phyloP scores from a whole-genome alignment of 164 flowering plant genomes.

The Magnolia kwangsiensis region DNA sequence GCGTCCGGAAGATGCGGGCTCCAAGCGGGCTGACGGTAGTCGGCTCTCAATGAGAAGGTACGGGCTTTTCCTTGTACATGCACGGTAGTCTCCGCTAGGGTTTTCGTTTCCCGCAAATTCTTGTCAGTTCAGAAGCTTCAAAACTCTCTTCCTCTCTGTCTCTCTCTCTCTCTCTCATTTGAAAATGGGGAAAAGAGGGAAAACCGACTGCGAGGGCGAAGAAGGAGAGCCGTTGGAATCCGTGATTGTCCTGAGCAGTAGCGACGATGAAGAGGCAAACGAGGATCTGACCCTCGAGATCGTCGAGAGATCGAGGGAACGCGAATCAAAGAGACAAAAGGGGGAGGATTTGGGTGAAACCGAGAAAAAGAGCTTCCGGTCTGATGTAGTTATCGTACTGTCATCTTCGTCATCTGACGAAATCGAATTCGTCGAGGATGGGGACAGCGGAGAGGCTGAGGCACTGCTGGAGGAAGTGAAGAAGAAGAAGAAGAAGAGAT shows the following conservation, averaged over 20 bases:
- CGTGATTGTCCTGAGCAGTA: constrained; percentile 22
- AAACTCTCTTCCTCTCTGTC: not conserved
- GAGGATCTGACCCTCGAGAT: constrained; percentile 60
- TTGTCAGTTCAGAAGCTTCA: not conserved
- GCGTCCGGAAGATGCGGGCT: too few species aligned
- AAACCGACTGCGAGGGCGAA: not conserved
- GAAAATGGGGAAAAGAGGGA: not conserved
- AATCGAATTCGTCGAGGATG: constrained; percentile 2
- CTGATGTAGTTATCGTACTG: constrained; percentile 8
- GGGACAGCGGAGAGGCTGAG: not conserved
- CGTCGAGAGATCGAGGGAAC: constrained; percentile 46
- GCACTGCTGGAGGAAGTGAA: not conserved
- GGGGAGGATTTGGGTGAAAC: constrained; percentile 7
- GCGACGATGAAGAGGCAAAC: constrained; percentile 60
- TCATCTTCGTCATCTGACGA: constrained; percentile 27
- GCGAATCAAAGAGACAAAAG: constrained; percentile 26
- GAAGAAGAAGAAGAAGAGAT: constrained; percentile 10
- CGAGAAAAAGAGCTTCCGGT: not conserved
- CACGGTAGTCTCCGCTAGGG: not conserved
- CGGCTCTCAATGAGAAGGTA: too few species aligned
- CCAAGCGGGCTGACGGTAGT: too few species aligned
- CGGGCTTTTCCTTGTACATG: too few species aligned
- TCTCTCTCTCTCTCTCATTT: not conserved
- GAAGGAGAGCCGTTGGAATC: not conserved
- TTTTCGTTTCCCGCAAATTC: not conserved